Base-by-base conservation (phyloP, 352 stramenopile genomes). In the Pythium insidiosum region DNA sequence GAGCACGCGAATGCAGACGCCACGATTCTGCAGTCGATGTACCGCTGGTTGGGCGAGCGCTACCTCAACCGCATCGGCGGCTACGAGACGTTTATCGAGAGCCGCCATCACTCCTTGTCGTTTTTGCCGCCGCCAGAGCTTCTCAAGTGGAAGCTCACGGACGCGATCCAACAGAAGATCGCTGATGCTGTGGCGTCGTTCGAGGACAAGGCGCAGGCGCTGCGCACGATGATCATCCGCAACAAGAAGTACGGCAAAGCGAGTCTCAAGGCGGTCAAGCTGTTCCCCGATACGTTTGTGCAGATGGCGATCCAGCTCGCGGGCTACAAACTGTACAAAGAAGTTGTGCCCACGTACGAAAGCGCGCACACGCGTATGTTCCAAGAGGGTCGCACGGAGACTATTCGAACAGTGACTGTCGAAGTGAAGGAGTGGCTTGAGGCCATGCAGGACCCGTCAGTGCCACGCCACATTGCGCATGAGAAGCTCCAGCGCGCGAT, bases 1-100 rank as follows among this genome's bases (percentile, higher is more conserved):
- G 93, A 98, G 68, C 94, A 98, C 58, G 88, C 84, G 2, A 97
- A 97, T 68, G 95, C 93, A 42, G 94, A 98, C 53, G 94, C 91
- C 7, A 97, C 95, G 45, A 84, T 95, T 25, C 28, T 81, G 21
- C 57, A 70, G 34, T 73, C 68, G 12, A 82, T 80, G 67, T 81
- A 73, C 40, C 67, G 58, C 25, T 83, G 73, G 68, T 49, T 83
- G 3, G 67, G 66, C 13, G 63, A 76, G n/a, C 66, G 72, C 13
- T 80, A 88, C 31, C 56, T 83, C 40, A 77, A 69, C 48, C 67
- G 63, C n/a, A 68, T 63, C 19, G 72, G 67, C 6, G 67, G 73
- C n/a, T 66, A 73, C 43, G 61, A 81, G 49, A 84, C 69, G n/a
- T 73, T 72, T 23, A 78, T 83, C 21, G 63, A 84, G 38, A 80